Evolutionary conservation across 2,329 filamentous ascomycete species (phyloP), one percentile per base, ranked within the genome.

Genomic region (Talaromyces sp.): DNA sequence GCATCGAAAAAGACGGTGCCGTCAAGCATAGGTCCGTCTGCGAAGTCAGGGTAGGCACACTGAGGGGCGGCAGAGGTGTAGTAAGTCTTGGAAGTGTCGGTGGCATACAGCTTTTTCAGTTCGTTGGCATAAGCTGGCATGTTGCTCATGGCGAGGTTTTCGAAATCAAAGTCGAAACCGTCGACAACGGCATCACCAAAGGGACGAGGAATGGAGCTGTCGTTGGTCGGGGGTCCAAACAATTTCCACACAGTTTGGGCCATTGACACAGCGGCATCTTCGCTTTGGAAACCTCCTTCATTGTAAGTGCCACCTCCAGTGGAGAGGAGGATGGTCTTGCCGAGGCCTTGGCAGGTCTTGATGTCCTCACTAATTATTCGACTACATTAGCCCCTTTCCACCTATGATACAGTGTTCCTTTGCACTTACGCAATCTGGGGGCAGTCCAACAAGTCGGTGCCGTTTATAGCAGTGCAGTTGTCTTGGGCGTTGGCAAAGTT

Each of bases 91-190:
- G 77, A 77, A 0, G 69, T 73, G 22, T 81, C 80, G 22, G 75
- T 75, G 65, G 85, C 78, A 79, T 87, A 87, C 47, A 78, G 68
- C n/a, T 71, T 67, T 32, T 86, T 83, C 9, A 91, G 80, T 58
- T 81, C 77, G 36, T 80, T 76, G 1, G 82, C 87, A 67, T 91
- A 89, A 0, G 83, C 75, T 0, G 78, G 80, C 75, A 88, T 85
- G 75, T 90, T 87, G 57, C 73, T 73, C 11, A 83, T 81, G 2
- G 73, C 72, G 2, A 73, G 72, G 7, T 83, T 79, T 75, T 92
- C 88, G 64, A 91, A 87, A 72, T 92, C 89, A 65, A 92, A 85
- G 73, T 92, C 89, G 72, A 92, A 91, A 5, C 90, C 90, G 71
- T 92, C 88, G 44, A 92, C 76, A 3, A 84, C 79, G 11, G 86